Conservation (phyloP, 306 rosid species). For the Quercus parvula region DNA sequence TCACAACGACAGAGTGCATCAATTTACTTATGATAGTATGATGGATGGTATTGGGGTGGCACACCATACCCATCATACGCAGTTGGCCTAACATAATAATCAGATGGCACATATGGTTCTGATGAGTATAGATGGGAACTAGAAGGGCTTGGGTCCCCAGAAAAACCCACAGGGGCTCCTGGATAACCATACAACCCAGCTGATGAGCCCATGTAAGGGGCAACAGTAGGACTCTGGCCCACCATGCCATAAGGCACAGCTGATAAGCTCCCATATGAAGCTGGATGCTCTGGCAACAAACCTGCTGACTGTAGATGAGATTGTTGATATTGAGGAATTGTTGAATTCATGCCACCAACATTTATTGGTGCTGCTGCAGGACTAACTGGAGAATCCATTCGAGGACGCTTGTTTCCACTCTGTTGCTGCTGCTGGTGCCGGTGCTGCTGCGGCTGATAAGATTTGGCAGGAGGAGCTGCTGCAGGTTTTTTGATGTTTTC, state of each 20-base stretch:
- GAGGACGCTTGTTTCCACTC: conserved; percentile 48
- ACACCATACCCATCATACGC: conserved; percentile 50
- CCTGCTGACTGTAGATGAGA: conserved; percentile 43
- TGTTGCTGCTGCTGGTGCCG: conserved; percentile 31
- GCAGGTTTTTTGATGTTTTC: conserved; percentile 35
- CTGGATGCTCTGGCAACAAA: conserved; percentile 46
- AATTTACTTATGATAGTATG: conserved; percentile 57
- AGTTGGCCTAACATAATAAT: conserved; percentile 40
- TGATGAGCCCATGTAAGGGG: conserved; percentile 47
- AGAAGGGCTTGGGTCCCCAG: conserved; percentile 41
- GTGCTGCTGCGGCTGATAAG: conserved; percentile 24
- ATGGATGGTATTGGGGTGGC: conserved; percentile 43
- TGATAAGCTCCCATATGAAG: conserved; percentile 38
- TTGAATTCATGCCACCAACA: conserved; percentile 25
- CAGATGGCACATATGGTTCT: conserved; percentile 39
- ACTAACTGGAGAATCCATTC: conserved; percentile 31
- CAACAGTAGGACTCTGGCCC: conserved; percentile 37
- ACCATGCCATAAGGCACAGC: conserved; percentile 46
- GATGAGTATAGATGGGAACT: conserved; percentile 46
- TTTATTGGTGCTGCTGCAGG: conserved; percentile 28
- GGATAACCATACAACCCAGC: conserved; percentile 48
- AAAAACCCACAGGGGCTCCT: conserved; percentile 45
- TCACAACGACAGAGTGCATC: conserved; percentile 13
- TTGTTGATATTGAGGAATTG: conserved; percentile 39
- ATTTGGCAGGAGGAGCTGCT: conserved; percentile 37